These are phyloP conservation scores for Colletotrichum tamarilloi DNA, from an alignment of 2,329 filamentous ascomycete genomes.

Conservation along the genomic window DNA sequence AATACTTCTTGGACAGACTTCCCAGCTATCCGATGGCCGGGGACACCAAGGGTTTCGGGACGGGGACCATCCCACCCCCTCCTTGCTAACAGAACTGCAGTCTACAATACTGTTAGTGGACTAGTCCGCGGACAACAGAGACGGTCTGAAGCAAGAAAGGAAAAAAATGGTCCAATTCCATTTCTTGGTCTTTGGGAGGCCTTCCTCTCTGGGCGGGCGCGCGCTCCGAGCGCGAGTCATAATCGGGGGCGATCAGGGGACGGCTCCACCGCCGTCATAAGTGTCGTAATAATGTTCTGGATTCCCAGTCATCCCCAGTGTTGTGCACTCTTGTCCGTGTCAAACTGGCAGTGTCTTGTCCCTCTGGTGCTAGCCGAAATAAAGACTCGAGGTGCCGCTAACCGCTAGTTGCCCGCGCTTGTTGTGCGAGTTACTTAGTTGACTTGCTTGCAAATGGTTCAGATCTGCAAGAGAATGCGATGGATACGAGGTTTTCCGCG, in stretches of 20 bases:
- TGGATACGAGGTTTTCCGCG: neutral
- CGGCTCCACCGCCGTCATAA: conserved; percentile 27
- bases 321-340: neutral
- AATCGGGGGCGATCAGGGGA: conserved; percentile 22
- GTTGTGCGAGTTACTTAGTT: neutral
- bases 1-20: neutral
- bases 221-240: conserved; percentile 22
- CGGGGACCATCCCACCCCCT: neutral
- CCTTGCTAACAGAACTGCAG: neutral
- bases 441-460: neutral
- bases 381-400: conserved; percentile 19
- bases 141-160: neutral
- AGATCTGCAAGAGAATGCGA: conserved; percentile 1
- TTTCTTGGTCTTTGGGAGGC: conserved; percentile 17
- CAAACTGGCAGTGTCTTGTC: neutral
- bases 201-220: neutral
- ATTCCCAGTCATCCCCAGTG: conserved; percentile 10
- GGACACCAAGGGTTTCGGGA: conserved; percentile 5
- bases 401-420: conserved; percentile 14
- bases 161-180: neutral
- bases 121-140: neutral
- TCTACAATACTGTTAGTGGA: neutral
- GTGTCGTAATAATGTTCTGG: conserved; percentile 26
- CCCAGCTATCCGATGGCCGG: conserved; percentile 3
- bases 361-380: conserved; percentile 7